phyloP scores from a whole-genome alignment of 345 rosid genomes.

The Salix arbutifolia region DNA sequence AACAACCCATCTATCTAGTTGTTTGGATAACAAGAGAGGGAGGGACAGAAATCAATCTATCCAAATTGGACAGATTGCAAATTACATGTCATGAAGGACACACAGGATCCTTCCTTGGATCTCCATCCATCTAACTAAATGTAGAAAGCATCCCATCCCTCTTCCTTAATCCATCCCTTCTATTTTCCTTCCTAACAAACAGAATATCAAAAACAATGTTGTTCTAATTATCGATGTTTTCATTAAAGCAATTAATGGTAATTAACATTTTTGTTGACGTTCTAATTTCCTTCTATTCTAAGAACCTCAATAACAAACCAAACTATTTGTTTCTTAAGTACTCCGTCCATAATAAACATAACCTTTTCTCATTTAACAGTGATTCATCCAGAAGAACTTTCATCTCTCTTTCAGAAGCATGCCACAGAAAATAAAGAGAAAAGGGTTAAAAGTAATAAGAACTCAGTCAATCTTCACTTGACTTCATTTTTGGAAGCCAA shows the following conservation, averaged over 20 bases:
- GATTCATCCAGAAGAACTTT: neutral
- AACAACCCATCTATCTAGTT: neutral
- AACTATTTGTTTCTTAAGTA: neutral
- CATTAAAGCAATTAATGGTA: neutral
- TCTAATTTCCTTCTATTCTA: neutral
- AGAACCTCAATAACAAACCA: neutral
- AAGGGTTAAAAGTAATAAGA: neutral
- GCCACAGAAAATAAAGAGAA: neutral
- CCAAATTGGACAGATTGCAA: neutral
- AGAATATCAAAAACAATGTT: neutral
- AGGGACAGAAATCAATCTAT: neutral
- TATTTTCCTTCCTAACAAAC: neutral
- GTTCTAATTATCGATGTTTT: neutral
- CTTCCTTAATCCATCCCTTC: neutral
- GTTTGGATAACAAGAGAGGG: neutral
- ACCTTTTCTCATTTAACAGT: neutral
- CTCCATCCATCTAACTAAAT: neutral
- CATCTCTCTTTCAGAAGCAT: neutral
- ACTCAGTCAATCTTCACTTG: neutral
- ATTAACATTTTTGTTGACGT: neutral
- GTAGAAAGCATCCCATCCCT: neutral
- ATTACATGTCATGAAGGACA: neutral
- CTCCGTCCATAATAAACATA: neutral
- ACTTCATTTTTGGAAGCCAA: neutral
- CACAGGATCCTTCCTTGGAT: neutral